Conservation (phyloP, 768 basidiomycete genomes). For the Daedaleopsis nitida region DNA sequence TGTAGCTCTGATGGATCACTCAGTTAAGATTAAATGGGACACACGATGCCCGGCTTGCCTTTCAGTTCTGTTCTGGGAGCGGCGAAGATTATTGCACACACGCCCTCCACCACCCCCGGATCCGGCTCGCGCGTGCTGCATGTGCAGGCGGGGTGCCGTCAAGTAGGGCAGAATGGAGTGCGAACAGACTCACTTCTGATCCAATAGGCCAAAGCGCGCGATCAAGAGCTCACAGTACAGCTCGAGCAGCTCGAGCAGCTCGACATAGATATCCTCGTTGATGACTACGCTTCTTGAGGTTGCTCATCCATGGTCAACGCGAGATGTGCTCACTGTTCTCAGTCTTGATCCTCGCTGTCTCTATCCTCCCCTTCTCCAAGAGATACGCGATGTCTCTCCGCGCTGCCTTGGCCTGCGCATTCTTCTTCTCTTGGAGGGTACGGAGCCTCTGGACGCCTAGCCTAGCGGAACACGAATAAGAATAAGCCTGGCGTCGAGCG, state of each 20-base stretch:
- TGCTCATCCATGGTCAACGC: constrained; percentile 2
- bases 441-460: constrained; percentile 84
- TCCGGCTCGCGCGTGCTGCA: constrained; percentile 81
- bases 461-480: constrained; percentile 40
- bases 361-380: constrained; percentile 76
- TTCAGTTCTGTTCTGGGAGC: constrained; percentile 91
- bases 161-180: too few species aligned
- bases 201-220: constrained; percentile 89
- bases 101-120: constrained; percentile 82
- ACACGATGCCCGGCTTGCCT: constrained; percentile 44
- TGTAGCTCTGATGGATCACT: constrained; percentile 67
- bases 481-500: constrained; percentile 33
- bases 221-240: constrained; percentile 93
- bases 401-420: constrained; percentile 73
- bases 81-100: constrained; percentile 86
- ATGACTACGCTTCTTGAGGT: constrained; percentile 55
- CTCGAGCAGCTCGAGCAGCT: constrained; percentile 90
- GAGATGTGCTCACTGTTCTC: constrained; percentile 67
- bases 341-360: constrained; percentile 83
- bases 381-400: constrained; percentile 82
- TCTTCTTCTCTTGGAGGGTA: constrained; percentile 90
- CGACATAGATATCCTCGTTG: constrained; percentile 82
- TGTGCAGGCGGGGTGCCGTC: neutral
- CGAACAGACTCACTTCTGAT: constrained; percentile 66
- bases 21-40: neutral